Percentiles rank a stretch among this genome's conserved stretches.
phyloP scores from a whole-genome alignment of 768 basidiomycete genomes.

The Coprinopsis marcescibilis region DNA sequence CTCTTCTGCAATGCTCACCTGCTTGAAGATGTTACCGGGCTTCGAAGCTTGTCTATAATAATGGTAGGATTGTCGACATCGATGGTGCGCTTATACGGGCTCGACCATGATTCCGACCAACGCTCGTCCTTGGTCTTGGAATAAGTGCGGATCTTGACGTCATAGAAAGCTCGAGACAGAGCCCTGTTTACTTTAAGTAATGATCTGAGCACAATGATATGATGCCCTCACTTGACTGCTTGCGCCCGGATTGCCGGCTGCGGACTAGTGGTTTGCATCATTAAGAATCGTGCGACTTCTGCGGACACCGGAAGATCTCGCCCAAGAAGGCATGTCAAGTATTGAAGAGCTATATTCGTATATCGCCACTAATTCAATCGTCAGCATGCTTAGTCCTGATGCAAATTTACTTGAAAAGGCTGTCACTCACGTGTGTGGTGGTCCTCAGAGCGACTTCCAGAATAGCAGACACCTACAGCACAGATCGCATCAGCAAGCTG shows the following conservation, averaged over 20 bases:
- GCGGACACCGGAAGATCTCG: conserved; percentile 53
- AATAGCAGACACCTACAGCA: conserved; percentile 49
- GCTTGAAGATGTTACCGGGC: conserved; percentile 24
- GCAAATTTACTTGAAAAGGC: conserved; percentile 7
- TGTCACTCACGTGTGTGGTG: conserved; percentile 60
- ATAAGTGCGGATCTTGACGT: conserved; percentile 49
- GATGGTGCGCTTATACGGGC: conserved; percentile 49
- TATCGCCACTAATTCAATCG: conserved; percentile 89
- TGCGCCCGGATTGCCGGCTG: conserved; percentile 62
- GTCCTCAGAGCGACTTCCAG: conserved; percentile 55
- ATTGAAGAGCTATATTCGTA: conserved; percentile 61
- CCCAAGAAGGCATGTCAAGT: conserved; percentile 56
- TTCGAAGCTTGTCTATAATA: conserved; percentile 44
- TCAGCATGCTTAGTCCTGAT: no score
- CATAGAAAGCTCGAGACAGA: conserved; percentile 8
- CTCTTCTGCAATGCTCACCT: background rate
- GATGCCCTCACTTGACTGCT: conserved; percentile 54
- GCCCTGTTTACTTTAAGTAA: conserved; percentile 5
- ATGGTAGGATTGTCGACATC: conserved; percentile 39
- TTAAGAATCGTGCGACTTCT: conserved; percentile 55
- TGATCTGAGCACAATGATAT: background rate
- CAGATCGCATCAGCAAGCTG: background rate
- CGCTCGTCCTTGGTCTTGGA: conserved; percentile 66
- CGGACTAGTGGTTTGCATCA: conserved; percentile 60
- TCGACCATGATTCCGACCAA: conserved; percentile 70